Evolutionary conservation across 257 asterid genomes (phyloP), one percentile per base, ranked within the genome.

Genomic region (Fraxinus excelsior): DNA sequence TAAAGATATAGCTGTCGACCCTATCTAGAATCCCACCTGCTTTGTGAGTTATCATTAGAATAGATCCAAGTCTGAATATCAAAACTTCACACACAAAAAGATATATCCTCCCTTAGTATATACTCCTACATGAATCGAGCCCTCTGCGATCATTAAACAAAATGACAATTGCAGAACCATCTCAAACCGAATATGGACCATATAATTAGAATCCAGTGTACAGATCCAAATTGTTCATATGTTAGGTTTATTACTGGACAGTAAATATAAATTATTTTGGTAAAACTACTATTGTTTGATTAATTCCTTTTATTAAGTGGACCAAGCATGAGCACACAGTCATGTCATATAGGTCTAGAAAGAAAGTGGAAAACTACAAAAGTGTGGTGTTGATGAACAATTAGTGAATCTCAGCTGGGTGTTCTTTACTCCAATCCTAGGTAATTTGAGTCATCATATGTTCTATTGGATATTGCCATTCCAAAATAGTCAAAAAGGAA

Each of bases 1-100:
- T 92, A 76, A 93, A 96, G 49, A 92, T 86, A 86, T 93, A 96
- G 92, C 99, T 96, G 86, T 96, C 99, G 32, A 83, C 89, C 76
- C 99, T 86, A 79, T 93, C 99, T 49, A 96, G 90, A 82, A 96
- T 81, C 77, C 99, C 99, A 79, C 98, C 98, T 96, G 91, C 84
- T 75, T 53, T 64, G 26, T 51, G 19, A 74, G 40, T 18, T 37
- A 42, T 74, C 46, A 19, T 76, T 18, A 72, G 65, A 35, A 73
- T 37, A 29, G 64, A 70, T 14, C 76, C 18, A 11, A 35, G 32
- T 35, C 31, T 34, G 21, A 70, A 29, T 51, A 34, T 13, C 10
- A 56, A 32, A 72, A 26, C 40, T 18, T 26, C 60, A 19, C 14
- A 35, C 12, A 28, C 13, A 67, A n/a, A 31, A 53, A 34, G 75